Base-by-base conservation (phyloP, 345 rosid species). In the Brassica nigra region DNA sequence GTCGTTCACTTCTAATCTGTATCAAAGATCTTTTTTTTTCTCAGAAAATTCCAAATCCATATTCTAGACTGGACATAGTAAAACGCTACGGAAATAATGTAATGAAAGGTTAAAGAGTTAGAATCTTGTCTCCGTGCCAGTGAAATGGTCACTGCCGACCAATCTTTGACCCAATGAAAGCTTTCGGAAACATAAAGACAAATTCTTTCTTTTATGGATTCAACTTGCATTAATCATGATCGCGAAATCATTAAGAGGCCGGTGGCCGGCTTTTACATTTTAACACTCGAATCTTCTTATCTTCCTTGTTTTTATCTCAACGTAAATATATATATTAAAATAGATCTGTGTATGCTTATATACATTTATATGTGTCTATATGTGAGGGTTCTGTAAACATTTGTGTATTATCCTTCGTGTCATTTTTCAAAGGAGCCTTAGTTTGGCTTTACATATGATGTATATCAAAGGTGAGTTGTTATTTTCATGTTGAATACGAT, bases 181-280 rank as follows among this genome's bases (percentile, higher is more conserved):
- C 68, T 63, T 75, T 64, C 68, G 68, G 66, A 54, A 76, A 65
- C 34, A 76, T 69, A 80, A 70, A 66, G 77, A 81, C 83, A 81
- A 76, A 81, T 65, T 71, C 73, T 66, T 54, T 81, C 80, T 81
- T 80, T 81, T 76, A 33, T 37, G 58, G 73, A 65, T 18, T 81
- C 27, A 71, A 71, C 63, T 71, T 80, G 83, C 71, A 76, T 31
- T 76, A 76, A 81, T 31, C 71, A 62, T 57, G 80, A 71, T 70
- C 44, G 77, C 58, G 63, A 54, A 62, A 65, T 81, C 79, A 71
- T 81, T 65, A 76, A 81, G 80, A 65, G 77, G 83, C 69, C 83
- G 80, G 83, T 71, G 80, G 66, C 83, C 64, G 69, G 66, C 80
- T 81, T 76, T 70, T 71, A 23, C 76, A 75, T 55, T 71, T 71